A percentile compares a stretch with the other conserved stretches of the same genome.
Conservation (phyloP, 148 eudicot genomes). For the Salicornia ramosissima region DNA sequence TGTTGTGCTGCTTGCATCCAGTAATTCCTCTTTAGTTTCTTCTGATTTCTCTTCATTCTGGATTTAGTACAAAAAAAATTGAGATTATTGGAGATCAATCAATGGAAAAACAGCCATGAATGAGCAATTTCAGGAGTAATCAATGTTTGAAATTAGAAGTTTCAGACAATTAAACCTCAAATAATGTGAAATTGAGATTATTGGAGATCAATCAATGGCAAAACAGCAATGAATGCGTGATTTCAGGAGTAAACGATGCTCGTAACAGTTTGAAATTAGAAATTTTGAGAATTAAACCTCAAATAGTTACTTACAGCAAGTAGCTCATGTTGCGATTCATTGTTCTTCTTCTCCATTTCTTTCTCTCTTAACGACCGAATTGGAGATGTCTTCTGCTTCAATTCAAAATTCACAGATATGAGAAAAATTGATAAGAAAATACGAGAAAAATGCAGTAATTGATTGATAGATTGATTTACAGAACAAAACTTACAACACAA, state of each 20-base stretch:
- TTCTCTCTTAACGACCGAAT: constrained; percentile 60
- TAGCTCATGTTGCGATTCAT: constrained; percentile 33
- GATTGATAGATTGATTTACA: background rate
- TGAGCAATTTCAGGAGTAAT: too few relatives aligned
- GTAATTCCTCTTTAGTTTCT: constrained; percentile 21
- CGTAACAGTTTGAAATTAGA: too few relatives aligned
- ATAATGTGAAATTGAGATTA: too few relatives aligned
- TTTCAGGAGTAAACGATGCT: too few relatives aligned
- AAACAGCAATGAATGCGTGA: too few relatives aligned
- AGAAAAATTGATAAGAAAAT: background rate
- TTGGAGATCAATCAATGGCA: background rate
- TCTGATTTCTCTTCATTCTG: constrained; percentile 14
- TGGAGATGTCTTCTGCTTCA: constrained; percentile 47
- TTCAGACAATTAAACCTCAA: background rate
- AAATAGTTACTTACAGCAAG: background rate
- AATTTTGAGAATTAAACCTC: too few relatives aligned
- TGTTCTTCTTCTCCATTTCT: constrained; percentile 37
- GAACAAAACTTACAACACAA: constrained; percentile 32
- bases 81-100: background rate
- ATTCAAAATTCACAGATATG: background rate
- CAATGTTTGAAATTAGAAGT: too few relatives aligned
- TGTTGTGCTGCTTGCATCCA: constrained; percentile 17
- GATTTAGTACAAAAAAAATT: background rate
- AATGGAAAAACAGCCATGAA: too few relatives aligned
- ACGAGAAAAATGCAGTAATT: too few relatives aligned